Base-by-base conservation (phyloP, 2,329 filamentous ascomycete genomes). In the Paraphaeosphaeria minitans region DNA sequence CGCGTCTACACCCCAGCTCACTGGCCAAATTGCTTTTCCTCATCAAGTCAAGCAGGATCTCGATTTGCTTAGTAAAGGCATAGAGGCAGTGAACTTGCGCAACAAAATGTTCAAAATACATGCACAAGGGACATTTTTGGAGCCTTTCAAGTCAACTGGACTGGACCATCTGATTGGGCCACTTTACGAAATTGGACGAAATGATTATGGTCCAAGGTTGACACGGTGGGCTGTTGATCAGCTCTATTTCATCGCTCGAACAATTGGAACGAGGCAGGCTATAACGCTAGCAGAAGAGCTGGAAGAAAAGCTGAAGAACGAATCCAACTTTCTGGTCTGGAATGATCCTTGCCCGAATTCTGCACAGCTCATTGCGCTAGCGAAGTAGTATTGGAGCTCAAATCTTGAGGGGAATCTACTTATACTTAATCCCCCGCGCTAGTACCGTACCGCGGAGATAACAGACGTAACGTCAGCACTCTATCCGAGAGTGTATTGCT, bases 161-260 rank as follows among this genome's bases (percentile, higher is more conserved):
- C 53, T 73, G 61, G 58, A 68, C 13, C 65, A 71, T 45, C 56
- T 73, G 19, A 66, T 73, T 21, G 72, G 67, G 62, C 70, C 70
- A 19, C 33, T 74, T 33, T 72, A 69, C 46, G 60, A 63, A 1
- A 57, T 58, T 4, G 68, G 63, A 1, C 50, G 52, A 27, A 56
- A 55, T 13, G 62, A 71, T 3, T 12, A 55, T 58, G n/a, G 57
- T 8, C 21, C 24, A 3, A 59, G 64, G 13, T 54, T 70, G 56
- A 64, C 63, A 50, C 55, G 65, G 41, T 71, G 69, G 67, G 59
- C 52, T 9, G 66, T 72, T n/a, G 60, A 65, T 10, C 62, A 64
- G 22, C 53, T 74, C 42, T 48, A 63, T 19, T 69, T 65, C 19
- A 45, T 73, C 14, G 70, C 66, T 27, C 33, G 67, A 49, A 61